Evolutionary conservation across 2,329 filamentous ascomycete genomes (phyloP), one percentile per base, ranked within the genome.

Genomic region (Colletotrichum tofieldiae): DNA sequence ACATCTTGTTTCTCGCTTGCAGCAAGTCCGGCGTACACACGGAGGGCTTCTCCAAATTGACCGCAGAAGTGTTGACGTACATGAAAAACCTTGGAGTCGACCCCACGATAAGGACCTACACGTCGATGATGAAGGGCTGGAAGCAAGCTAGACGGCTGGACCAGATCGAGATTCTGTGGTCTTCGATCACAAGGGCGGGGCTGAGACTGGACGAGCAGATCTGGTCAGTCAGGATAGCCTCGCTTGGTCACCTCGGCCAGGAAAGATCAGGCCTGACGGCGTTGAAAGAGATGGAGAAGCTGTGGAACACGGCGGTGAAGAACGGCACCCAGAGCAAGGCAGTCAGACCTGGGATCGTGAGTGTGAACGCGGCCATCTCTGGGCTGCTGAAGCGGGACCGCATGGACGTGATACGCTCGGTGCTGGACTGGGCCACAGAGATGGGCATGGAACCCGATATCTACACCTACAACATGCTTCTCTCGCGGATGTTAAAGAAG

Each of bases 191-290:
- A 4, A 78, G 78, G 11, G 87, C 90, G 1, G 88, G 89, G 1
- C 77, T 90, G 12, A 82, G 87, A 74, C 89, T 94, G 5, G 93
- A 96, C 79, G 80, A 81, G 8, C 77, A 85, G 65, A 89, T 91
- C 49, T 96, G 94, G 94, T 92, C 91, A 11, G 89, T 90, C 18
- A 88, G 92, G 35, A 89, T 96, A 54, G 87, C 90, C 35, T 91
- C 90, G 0, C 85, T 94, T 14, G 88, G 95, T 67, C 84, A 86
- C 51, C 82, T 86, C 56, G 86, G 87, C 41, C 83, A 87, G 72
- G 76, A 86, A 7, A 82, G 89, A 37, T 84, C 84, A 23, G 93
- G 89, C n/a, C 82, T 96, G 16, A 78, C 81, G 45, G 91, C 91
- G 4, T 83, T 96, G 52, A 85, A 90, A 45, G 88, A 94, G 74